Evolutionary conservation across 768 basidiomycete species (phyloP).

Genomic region (Lentinula lateritia): DNA sequence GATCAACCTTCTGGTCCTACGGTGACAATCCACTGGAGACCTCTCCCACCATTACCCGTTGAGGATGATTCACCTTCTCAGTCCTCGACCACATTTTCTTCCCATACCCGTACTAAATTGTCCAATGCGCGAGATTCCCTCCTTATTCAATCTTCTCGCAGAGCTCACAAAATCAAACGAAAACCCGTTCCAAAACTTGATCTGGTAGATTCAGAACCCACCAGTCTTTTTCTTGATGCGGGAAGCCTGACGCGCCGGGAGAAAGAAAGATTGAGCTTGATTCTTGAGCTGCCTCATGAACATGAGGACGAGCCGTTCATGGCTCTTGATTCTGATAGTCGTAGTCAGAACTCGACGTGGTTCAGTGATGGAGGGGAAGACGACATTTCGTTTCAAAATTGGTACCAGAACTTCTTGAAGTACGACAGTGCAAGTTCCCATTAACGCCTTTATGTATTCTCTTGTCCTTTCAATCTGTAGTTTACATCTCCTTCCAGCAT

Average conservation of each 20-base stretch:
- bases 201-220: neutral
- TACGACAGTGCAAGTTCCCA: neutral
- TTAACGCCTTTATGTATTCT: neutral
- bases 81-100: neutral
- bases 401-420: neutral
- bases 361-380: neutral
- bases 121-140: constrained; percentile 4
- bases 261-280: constrained; percentile 7
- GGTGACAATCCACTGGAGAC: neutral
- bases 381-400: neutral
- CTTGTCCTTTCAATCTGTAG: neutral
- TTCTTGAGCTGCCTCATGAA: constrained; percentile 4
- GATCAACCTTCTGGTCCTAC: neutral
- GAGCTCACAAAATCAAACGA: constrained; percentile 1
- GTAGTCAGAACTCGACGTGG: neutral
- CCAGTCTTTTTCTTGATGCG: neutral
- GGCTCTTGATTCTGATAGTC: neutral
- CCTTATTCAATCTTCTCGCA: neutral
- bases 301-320: neutral
- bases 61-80: neutral
- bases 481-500: neutral
- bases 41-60: neutral
- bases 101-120: neutral
- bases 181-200: constrained; percentile 4
- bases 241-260: neutral